phyloP scores from a whole-genome alignment of 108 stramenopile species.

The Fragilariopsis cylindrus region DNA sequence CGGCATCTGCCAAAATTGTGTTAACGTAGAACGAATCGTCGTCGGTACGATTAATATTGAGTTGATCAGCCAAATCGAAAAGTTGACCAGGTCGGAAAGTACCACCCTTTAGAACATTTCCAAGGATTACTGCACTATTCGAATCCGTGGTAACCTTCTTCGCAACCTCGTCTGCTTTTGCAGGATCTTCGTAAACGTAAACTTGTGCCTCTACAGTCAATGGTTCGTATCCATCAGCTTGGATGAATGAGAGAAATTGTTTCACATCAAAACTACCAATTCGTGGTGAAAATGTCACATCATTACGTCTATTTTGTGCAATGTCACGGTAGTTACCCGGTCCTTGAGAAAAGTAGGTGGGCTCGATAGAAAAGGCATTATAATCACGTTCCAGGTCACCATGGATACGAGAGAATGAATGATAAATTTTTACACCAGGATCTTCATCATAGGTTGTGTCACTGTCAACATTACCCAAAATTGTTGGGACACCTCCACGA shows the following conservation, averaged over 20 bases:
- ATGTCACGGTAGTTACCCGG: slow-evolving; percentile 97
- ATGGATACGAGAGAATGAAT: slow-evolving; percentile 93
- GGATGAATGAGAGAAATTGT: slow-evolving; percentile 90
- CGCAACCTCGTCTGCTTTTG: slow-evolving; percentile 63
- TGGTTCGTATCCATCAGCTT: slow-evolving; percentile 97
- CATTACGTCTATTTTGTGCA: slow-evolving; percentile 94
- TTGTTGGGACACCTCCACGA: slow-evolving; percentile 91
- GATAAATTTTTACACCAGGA: slow-evolving; percentile 83
- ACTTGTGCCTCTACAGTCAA: slow-evolving; percentile 90
- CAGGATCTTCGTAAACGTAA: slow-evolving; percentile 63
- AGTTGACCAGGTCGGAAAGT: slow-evolving; percentile 94
- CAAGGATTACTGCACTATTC: slow-evolving; percentile 56
- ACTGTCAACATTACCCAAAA: slow-evolving; percentile 84
- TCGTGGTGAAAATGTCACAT: slow-evolving; percentile 87
- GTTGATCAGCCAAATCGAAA: slow-evolving; percentile 74
- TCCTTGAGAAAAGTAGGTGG: slow-evolving; percentile 91
- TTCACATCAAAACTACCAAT: slow-evolving; percentile 88
- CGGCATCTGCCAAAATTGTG: slow-evolving; percentile 62
- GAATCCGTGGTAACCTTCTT: slow-evolving; percentile 54
- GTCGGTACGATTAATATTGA: slow-evolving; percentile 60
- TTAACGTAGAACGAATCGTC: slow-evolving; percentile 69
- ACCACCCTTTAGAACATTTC: slow-evolving; percentile 68
- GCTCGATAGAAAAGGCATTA: slow-evolving; percentile 92
- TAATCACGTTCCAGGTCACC: slow-evolving; percentile 98
- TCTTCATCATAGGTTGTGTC: slow-evolving; percentile 79